Conservation (phyloP, 2,329 filamentous ascomycete genomes). For the Paraphoma chrysanthemicola region DNA sequence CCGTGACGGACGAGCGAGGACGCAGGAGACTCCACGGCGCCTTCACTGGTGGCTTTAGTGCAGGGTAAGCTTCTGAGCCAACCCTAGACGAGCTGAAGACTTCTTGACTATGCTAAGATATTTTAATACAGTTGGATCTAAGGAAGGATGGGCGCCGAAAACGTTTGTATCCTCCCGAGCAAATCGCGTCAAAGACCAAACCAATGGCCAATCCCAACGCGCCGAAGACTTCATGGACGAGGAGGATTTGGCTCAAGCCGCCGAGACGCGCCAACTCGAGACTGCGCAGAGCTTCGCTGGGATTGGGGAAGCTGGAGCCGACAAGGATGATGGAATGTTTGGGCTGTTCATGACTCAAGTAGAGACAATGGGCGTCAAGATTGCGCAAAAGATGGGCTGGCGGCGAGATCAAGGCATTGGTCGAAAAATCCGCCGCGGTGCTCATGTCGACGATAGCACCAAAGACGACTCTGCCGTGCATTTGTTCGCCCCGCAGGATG, state of each 20-base stretch:
- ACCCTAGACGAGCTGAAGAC: constrained; percentile 24
- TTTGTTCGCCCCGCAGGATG: constrained; percentile 86
- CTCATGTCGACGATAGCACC: constrained; percentile 66
- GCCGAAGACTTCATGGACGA: constrained; percentile 98
- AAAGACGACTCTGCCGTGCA: constrained; percentile 58
- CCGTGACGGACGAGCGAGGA: constrained; percentile 90
- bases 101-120: constrained; percentile 67
- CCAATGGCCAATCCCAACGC: constrained; percentile 64
- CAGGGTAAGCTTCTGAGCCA: constrained; percentile 70
- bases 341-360: constrained; percentile 76
- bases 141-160: constrained; percentile 95
- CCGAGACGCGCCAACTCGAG: constrained; percentile 76
- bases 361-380: constrained; percentile 84
- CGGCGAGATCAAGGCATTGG: constrained; percentile 92
- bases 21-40: constrained; percentile 92
- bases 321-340: constrained; percentile 64
- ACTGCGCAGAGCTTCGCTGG: constrained; percentile 77
- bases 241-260: constrained; percentile 87
- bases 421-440: constrained; percentile 78
- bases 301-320: constrained; percentile 70
- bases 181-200: constrained; percentile 73
- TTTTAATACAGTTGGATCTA: constrained; percentile 97
- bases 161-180: constrained; percentile 89
- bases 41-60: constrained; percentile 95
- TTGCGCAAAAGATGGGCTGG: constrained; percentile 95